phyloP scores from a whole-genome alignment of 768 basidiomycete genomes.

The Strobilomyces confusus region DNA sequence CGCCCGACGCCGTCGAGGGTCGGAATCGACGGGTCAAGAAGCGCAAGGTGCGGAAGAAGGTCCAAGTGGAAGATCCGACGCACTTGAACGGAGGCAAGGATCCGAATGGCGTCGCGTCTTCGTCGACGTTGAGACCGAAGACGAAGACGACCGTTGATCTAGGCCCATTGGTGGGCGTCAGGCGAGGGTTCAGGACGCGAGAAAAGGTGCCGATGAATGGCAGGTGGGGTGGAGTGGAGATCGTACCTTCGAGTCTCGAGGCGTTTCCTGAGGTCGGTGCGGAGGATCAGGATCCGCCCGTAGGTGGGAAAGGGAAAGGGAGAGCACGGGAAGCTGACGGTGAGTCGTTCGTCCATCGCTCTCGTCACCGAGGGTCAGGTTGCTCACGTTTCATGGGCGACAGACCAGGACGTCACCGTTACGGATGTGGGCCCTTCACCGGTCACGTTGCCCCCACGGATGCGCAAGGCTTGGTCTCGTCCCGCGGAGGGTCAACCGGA shows the following conservation, averaged over 20 bases:
- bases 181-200: conserved; percentile 59
- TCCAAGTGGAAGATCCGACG: conserved; percentile 29
- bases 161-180: conserved; percentile 59
- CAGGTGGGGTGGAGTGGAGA: conserved; percentile 62
- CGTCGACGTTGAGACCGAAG: background rate
- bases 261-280: conserved; percentile 12
- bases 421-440: conserved; percentile 15
- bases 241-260: conserved; percentile 35
- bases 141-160: conserved; percentile 37
- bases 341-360: conserved; percentile 10
- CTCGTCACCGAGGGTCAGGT: background rate
- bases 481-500: conserved; percentile 1
- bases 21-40: conserved; percentile 15
- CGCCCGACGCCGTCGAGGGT: conserved; percentile 2
- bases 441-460: conserved; percentile 52
- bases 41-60: conserved; percentile 21
- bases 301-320: conserved; percentile 16
- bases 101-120: background rate
- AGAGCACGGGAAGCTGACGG: conserved; percentile 18
- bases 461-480: conserved; percentile 49
- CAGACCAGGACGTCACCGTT: conserved; percentile 8
- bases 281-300: conserved; percentile 2
- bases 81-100: background rate
- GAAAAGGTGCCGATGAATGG: conserved; percentile 55
- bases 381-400: background rate